phyloP scores from a whole-genome alignment of 2,329 filamentous ascomycete genomes.

The Pseudocercospora fuligena region DNA sequence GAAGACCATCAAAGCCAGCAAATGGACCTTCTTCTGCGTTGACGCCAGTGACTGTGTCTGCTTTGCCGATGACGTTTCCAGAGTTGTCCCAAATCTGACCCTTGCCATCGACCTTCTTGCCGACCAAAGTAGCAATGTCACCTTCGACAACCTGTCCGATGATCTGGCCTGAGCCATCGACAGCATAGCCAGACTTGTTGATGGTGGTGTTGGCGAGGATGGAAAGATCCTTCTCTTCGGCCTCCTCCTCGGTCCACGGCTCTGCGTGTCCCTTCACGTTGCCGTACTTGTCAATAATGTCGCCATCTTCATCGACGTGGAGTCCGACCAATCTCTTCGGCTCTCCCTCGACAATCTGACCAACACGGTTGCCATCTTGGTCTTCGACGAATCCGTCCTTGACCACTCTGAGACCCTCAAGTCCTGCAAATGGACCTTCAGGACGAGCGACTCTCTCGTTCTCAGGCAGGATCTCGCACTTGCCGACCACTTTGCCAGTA shows the following conservation, averaged over 20 bases:
- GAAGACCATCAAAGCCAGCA: conserved; percentile 62
- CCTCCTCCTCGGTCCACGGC: conserved; percentile 58
- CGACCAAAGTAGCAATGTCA: conserved; percentile 60
- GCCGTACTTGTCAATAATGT: conserved; percentile 76
- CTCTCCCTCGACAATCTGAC: conserved; percentile 72
- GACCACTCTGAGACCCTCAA: conserved; percentile 66
- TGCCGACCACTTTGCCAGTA: conserved; percentile 60
- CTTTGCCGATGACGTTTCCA: conserved; percentile 64
- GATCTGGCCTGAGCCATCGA: conserved; percentile 63
- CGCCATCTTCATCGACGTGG: conserved; percentile 79
- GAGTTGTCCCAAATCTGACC: conserved; percentile 68
- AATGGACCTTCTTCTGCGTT: conserved; percentile 60
- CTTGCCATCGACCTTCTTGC: conserved; percentile 66
- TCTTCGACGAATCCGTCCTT: conserved; percentile 77
- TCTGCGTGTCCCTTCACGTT: conserved; percentile 66
- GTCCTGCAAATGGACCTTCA: conserved; percentile 71
- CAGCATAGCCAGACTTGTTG: conserved; percentile 67
- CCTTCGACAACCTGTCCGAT: conserved; percentile 63
- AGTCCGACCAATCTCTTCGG: conserved; percentile 74
- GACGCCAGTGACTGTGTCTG: conserved; percentile 60
- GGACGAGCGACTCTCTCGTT: conserved; percentile 60
- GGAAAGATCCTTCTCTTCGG: conserved; percentile 59
- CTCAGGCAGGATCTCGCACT: conserved; percentile 62
- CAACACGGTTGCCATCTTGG: conserved; percentile 77
- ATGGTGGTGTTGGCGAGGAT: conserved; percentile 65